phyloP scores from a whole-genome alignment of 139 green algal species.

The Auxenochlorella protothecoides region DNA sequence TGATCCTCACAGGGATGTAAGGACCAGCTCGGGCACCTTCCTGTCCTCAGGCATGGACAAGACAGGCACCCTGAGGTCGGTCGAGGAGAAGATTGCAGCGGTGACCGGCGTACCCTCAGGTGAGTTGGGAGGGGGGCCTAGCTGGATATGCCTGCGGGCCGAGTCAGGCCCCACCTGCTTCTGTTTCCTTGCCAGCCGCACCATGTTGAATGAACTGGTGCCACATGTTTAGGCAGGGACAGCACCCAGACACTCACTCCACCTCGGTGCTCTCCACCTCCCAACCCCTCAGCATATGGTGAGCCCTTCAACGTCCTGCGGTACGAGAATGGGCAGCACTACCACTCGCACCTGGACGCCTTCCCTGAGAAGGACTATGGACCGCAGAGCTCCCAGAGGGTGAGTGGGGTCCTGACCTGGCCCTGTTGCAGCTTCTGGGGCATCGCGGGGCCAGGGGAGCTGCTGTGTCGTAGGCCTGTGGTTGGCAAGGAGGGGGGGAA shows the following conservation, averaged over 20 bases:
- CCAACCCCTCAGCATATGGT: neutral
- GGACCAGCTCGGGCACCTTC: constrained; percentile 40
- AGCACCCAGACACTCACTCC: too few species aligned
- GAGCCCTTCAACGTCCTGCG: constrained; percentile 52
- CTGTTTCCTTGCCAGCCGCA: neutral
- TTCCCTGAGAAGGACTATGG: constrained; percentile 56
- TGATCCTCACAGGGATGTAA: constrained; percentile 18
- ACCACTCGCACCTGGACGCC: constrained; percentile 44
- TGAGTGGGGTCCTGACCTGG: constrained; percentile 3
- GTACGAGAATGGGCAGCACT: constrained; percentile 43
- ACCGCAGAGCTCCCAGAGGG: constrained; percentile 53
- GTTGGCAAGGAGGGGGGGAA: too few species aligned
- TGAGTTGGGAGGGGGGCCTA: neutral
- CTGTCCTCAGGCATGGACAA: constrained; percentile 25
- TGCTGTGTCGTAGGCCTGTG: too few species aligned
- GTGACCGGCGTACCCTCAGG: constrained; percentile 22
- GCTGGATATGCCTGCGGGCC: neutral
- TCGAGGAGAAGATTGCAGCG: constrained; percentile 37
- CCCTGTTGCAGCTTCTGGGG: too few species aligned
- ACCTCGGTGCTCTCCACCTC: neutral
- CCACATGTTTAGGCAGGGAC: too few species aligned
- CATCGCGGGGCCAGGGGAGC: too few species aligned
- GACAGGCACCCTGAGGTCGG: constrained; percentile 30
- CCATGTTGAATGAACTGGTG: too few species aligned
- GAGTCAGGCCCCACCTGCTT: too few species aligned